Evolutionary conservation across 371 early-diverging fungal genomes (phyloP).

Genomic region (Haplosporangium sp.): DNA sequence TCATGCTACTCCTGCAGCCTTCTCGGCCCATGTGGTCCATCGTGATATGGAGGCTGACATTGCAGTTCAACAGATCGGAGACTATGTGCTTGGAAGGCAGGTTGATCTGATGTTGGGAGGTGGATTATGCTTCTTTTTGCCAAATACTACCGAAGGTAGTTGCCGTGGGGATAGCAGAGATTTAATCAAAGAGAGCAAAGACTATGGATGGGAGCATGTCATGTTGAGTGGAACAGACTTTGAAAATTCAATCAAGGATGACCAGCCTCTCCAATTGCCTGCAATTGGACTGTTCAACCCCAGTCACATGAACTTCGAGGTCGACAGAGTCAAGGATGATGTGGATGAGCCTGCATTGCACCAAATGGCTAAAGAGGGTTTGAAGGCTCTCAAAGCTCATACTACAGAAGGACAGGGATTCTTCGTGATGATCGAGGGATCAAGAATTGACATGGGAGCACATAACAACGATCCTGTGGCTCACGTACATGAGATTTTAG

Average conservation of each 20-base stretch:
- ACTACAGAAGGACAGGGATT: constrained; percentile 76
- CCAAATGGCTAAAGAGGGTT: constrained; percentile 87
- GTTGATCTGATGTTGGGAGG: constrained; percentile 95
- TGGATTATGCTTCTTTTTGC: constrained; percentile 88
- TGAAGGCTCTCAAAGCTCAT: constrained; percentile 70
- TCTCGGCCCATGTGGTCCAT: constrained; percentile 84
- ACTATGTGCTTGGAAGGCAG: constrained; percentile 82
- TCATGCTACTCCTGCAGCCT: constrained; percentile 88
- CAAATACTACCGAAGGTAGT: constrained; percentile 65
- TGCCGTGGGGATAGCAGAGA: constrained; percentile 83
- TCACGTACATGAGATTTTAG: constrained; percentile 91
- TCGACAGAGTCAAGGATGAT: constrained; percentile 66
- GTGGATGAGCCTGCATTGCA: constrained; percentile 80
- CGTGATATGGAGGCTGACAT: constrained; percentile 86
- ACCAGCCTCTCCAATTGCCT: constrained; percentile 66
- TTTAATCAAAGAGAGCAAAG: constrained; percentile 63
- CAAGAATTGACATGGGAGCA: constrained; percentile 72
- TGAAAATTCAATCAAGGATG: constrained; percentile 2
- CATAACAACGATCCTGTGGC: constrained; percentile 91
- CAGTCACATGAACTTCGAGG: constrained; percentile 91
- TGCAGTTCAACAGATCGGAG: constrained; percentile 89
- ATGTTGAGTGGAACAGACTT: constrained; percentile 61
- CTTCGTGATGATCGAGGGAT: constrained; percentile 97
- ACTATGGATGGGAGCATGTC: constrained; percentile 71
- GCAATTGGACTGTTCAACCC: constrained; percentile 81